Evolutionary conservation across 108 stramenopile genomes (phyloP), one percentile per base, ranked within the genome.

Genomic region (Nitzschia putrida): DNA sequence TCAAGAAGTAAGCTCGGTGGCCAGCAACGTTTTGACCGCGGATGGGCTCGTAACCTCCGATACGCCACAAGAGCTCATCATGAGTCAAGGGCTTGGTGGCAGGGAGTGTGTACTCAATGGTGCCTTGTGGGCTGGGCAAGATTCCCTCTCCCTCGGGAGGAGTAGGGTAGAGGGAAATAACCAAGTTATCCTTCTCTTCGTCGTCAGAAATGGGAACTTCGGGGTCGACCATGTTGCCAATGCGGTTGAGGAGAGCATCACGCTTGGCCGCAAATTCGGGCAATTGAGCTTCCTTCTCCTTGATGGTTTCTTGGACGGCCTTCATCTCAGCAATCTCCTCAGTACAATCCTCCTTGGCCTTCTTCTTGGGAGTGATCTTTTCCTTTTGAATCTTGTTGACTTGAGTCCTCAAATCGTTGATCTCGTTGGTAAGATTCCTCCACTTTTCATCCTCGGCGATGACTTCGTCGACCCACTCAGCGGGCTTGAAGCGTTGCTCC

Each of bases 1-100:
- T 95, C 64, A 99, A 79, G 79, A 99, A 99, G 89, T 99, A 99
- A 18, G 91, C 98, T 7, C 98, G 88, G 74, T 99, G 97, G 8
- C 99, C 99, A 16, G 97, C 98, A 24, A 98, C 97, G 8, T 84
- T 71, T 64, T 83, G 83, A 41, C 99, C 99, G 43, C 97, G 82
- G 24, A 79, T 79, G 37, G 99, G 98, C 84, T 99, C 99, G 78
- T 98, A 99, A 0, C 99, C 99, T 10, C 92, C 98, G 74, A 99
- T 97, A 24, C 96, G 86, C 91, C 93, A 96, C 37, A 95, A 77
- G 16, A 99, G 79, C 63, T 99, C 97, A 83, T 99, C 97, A 83
- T 99, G 98, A 47, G 93, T 94, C 61, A 95, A 69, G 22, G 85
- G 88, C 65, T 93, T 93, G 59, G 81, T 84, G n/a, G 54, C 79